Evolutionary conservation across 805 yeast genomes (phyloP).

Genomic region (Hanseniaspora lachancei): DNA sequence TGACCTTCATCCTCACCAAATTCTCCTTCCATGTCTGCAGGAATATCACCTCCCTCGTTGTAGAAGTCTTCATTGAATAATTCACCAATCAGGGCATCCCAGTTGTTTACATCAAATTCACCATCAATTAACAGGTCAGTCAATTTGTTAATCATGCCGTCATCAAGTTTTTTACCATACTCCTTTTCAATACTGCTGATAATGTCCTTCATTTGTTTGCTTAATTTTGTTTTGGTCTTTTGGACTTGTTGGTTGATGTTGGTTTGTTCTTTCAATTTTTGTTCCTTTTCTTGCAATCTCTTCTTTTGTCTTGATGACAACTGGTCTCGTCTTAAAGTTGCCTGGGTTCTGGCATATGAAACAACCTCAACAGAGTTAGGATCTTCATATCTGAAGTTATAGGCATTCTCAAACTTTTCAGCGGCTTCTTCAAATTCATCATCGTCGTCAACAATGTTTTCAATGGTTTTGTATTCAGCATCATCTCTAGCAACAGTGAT

Average conservation of each 20-base stretch:
- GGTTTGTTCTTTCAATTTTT: constrained; percentile 42
- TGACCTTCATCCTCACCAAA: constrained; percentile 27
- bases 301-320: constrained; percentile 65
- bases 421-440: constrained; percentile 86
- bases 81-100: constrained; percentile 79
- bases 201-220: constrained; percentile 51
- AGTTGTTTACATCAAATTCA: constrained; percentile 78
- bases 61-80: constrained; percentile 79
- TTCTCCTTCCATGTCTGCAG: constrained; percentile 40
- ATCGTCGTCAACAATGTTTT: constrained; percentile 42
- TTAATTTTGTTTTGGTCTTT: constrained; percentile 12
- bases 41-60: constrained; percentile 33
- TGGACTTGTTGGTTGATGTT: constrained; percentile 66
- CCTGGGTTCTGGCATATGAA: constrained; percentile 88
- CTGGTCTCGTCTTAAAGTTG: constrained; percentile 73
- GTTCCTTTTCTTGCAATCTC: constrained; percentile 57
- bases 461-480: constrained; percentile 20
- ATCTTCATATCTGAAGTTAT: constrained; percentile 90
- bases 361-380: constrained; percentile 82
- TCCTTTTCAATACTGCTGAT: constrained; percentile 31
- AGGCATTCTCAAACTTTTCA: constrained; percentile 80
- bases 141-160: constrained; percentile 47
- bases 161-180: constrained; percentile 38
- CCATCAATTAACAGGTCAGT: constrained; percentile 73
- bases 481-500: constrained; percentile 34